These are phyloP conservation scores for Ananas comosus DNA, from an alignment of 176 grass and related monocot genomes.

Conservation along the genomic window DNA sequence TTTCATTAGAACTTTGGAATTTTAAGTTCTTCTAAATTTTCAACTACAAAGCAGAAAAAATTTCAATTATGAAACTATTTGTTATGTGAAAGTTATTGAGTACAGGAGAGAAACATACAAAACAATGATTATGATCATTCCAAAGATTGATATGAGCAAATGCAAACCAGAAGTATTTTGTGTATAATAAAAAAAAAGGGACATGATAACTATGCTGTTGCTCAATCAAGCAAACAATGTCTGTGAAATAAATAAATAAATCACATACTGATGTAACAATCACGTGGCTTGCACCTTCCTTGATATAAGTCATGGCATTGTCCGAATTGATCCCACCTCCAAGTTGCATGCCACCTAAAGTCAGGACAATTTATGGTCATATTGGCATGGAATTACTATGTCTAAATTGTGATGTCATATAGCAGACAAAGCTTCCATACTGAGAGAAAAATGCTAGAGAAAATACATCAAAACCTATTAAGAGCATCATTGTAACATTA, in stretches of 20 bases:
- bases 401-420: too few species aligned
- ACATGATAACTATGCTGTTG: background rate
- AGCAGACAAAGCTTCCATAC: constrained; percentile 3
- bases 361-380: constrained; percentile 25
- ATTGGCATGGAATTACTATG: background rate
- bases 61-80: too few species aligned
- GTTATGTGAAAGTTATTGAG: background rate
- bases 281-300: constrained; percentile 93
- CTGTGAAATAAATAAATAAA: background rate
- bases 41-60: too few species aligned
- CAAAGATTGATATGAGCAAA: background rate
- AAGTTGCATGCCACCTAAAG: constrained; percentile 86
- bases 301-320: constrained; percentile 64
- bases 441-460: background rate
- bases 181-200: background rate
- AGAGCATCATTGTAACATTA: background rate
- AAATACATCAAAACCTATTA: background rate
- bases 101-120: background rate
- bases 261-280: constrained; percentile 84
- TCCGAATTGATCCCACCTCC: constrained; percentile 91
- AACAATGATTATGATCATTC: background rate
- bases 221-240: background rate
- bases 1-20: too few species aligned
- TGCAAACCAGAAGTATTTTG: background rate
- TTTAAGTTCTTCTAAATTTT: too few species aligned